These are phyloP conservation scores for Ophiognomonia clavigignenti-juglandacearum DNA, from an alignment of 2,329 filamentous ascomycete genomes.

Conservation along the genomic window DNA sequence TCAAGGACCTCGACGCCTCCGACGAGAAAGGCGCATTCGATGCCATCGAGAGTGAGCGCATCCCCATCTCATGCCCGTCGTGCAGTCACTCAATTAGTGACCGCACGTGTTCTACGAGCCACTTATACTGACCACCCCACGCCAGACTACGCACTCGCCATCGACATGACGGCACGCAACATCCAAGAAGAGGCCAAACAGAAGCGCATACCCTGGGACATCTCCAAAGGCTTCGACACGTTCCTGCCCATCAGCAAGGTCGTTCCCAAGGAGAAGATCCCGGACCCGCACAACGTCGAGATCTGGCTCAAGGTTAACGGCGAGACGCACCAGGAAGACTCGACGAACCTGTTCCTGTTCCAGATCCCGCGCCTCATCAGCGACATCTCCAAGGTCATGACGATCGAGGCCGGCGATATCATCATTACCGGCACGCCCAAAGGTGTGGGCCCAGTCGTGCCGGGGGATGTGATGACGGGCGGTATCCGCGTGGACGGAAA, in stretches of 20 bases:
- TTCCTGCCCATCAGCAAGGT: slow-evolving; percentile 83
- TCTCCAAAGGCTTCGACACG: slow-evolving; percentile 96
- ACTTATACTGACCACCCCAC: neutral
- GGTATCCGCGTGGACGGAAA: slow-evolving; percentile 75
- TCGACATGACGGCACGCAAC: slow-evolving; percentile 97
- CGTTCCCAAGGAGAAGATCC: slow-evolving; percentile 74
- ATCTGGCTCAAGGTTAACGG: slow-evolving; percentile 83
- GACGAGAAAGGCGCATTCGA: slow-evolving; percentile 74
- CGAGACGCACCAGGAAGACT: slow-evolving; percentile 74
- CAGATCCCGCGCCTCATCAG: slow-evolving; percentile 79
- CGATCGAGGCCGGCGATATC: slow-evolving; percentile 84
- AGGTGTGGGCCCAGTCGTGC: slow-evolving; percentile 80
- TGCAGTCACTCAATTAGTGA: slow-evolving; percentile 7
- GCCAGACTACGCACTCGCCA: slow-evolving; percentile 78
- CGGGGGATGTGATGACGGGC: slow-evolving; percentile 82
- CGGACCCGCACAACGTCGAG: slow-evolving; percentile 83
- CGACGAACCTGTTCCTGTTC: slow-evolving; percentile 92
- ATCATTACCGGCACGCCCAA: slow-evolving; percentile 96
- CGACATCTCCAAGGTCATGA: slow-evolving; percentile 94
- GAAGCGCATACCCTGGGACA: slow-evolving; percentile 93
- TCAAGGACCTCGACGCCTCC: slow-evolving; percentile 70
- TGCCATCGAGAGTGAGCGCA: slow-evolving; percentile 66
- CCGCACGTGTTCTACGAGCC: neutral
- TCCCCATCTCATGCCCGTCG: no score
- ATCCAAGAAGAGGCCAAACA: slow-evolving; percentile 95